Base-by-base conservation (phyloP, 2,329 filamentous ascomycete genomes). In the Colletotrichum sublineola region DNA sequence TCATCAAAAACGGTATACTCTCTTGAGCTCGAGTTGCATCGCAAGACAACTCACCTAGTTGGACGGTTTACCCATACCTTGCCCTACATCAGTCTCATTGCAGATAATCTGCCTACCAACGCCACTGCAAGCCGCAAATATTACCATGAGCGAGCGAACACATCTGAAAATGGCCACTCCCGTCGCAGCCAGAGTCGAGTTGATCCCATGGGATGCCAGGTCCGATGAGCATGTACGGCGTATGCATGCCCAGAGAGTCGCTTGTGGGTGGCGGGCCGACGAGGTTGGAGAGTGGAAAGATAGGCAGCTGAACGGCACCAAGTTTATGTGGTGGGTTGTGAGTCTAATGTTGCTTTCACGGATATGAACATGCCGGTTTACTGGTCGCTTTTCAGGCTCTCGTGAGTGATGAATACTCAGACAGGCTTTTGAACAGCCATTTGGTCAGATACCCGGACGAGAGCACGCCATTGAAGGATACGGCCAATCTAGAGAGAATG, bases 161-260 rank as follows among this genome's bases (percentile, higher is more conserved):
- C 20, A 7, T 5, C 20, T 9, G 11, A 24, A 24, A 5, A 29
- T 50, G 48, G n/a, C 24, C 7, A 29, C 48, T 24, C 48, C 15
- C 8, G 1, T 8, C 5, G 14, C 11, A 15, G 36, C 66, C 38
- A 78, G 77, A 60, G 74, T 84, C 18, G 58, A 78, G 67, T 79
- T 87, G 50, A 77, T 87, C 29, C 84, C 85, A 11, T 87, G 83
- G 82, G 84, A 87, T 69, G 77, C 82, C 12, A 75, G 74, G 20
- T 83, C 80, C 56, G 24, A 24, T 24, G 24, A 24, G 24, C 24
- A 24, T 24, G 24, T 24, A 24, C 24, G 24, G 77, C 79, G 85
- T 48, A 76, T 87, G 76, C 77, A 80, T 50, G 79, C 82, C 38
- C 85, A 87, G 75, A 82, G 85, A 18, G 75, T 85, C 15, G 81